Evolutionary conservation across 768 basidiomycete species (phyloP), one percentile per base, ranked within the genome.

Genomic region (Sarcodon sp.): DNA sequence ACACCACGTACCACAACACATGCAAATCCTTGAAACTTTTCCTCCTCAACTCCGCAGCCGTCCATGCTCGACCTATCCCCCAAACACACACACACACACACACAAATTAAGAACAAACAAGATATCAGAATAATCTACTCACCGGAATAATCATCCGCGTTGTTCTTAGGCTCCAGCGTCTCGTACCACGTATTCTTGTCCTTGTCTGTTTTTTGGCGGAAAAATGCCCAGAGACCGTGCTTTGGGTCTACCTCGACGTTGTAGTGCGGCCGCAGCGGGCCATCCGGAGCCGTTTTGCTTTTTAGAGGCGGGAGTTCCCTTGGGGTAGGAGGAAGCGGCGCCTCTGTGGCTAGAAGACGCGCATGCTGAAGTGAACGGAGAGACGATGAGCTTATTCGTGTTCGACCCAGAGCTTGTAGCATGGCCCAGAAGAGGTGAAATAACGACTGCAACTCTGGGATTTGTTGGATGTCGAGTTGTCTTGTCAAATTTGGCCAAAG

Each of bases 21-120:
- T 99, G 96, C 52, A 99, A 68, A 60, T 98, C 93, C 51, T 78
- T 76, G 70, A 98, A 98, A 53, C 80, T 87, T 65, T 97, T 97
- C 47, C 83, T 70, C 35, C 96, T 75, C 43, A 99, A 72, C 59
- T 98, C 96, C 8, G 77, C 71, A 6, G 91, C 83, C 47, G 67
- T 73, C 93, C 93, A 98, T 21, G 87, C 70, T 46, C 94, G 79
- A 36, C 92, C 94, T 93, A 58, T n/a, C 5, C 27, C 13, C 8
- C 50, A 51, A 50, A 48, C 15, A 9, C 37, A 41, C 4, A 37
- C 18, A 27, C 7, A 11, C 50, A 33, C 31, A 39, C 35, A 41
- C 35, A 34, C 54, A 36, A 41, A 46, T 36, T 46, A 33, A 47
- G 34, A 45, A 44, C 39, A 13, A 13, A 15, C 7, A 15, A 6